Evolutionary conservation across 1,284 basidiomycete genomes (phyloP), one percentile per base, ranked within the genome.

Genomic region (Fereydounia khargensis): DNA sequence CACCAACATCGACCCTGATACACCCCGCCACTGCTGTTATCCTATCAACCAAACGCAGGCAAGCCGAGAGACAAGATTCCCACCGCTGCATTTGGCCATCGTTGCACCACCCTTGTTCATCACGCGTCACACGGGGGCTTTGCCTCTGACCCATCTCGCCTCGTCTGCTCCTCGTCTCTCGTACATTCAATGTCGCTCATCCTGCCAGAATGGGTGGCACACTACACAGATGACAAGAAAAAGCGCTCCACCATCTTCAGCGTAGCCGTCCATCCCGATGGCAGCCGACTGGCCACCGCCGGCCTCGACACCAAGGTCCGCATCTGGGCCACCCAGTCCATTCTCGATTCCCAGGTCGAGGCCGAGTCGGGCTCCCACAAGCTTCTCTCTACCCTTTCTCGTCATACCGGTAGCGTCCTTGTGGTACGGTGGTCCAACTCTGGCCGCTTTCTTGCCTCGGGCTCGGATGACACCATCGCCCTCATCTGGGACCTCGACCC

Each of bases 401-500:
- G 91, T 82, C 95, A 98, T 74, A 90, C 89, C 0, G 94, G 94
- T 0, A 89, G 91, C 0, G 94, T 99, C 2, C 80, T 98, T 19
- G 86, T 87, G 14, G 88, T 97, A n/a, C 79, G 94, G 46, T 99
- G 94, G 94, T 90, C 91, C 10, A 86, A 94, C 76, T 89, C 88
- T 13, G 95, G 94, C 6, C 79, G 87, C 39, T 97, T 88, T 84
- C 81, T 99, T 8, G 95, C 95, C 2, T 94, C 89, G 68, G 94
- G 95, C 14, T 92, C 91, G 47, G 94, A 98, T 77, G 94, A 99
- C 75, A 85, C 86, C 61, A 87, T 95, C 60, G 85, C 94, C 19
- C 88, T 98, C 84, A 85, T 99, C 41, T 99, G 94, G 94, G 90
- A 94, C 70, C 82, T 94, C 32, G 92, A 98, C 41, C 55, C 54